Evolutionary conservation across 257 asterid genomes (phyloP), one percentile per base, ranked within the genome.

Genomic region (Avicennia marina): DNA sequence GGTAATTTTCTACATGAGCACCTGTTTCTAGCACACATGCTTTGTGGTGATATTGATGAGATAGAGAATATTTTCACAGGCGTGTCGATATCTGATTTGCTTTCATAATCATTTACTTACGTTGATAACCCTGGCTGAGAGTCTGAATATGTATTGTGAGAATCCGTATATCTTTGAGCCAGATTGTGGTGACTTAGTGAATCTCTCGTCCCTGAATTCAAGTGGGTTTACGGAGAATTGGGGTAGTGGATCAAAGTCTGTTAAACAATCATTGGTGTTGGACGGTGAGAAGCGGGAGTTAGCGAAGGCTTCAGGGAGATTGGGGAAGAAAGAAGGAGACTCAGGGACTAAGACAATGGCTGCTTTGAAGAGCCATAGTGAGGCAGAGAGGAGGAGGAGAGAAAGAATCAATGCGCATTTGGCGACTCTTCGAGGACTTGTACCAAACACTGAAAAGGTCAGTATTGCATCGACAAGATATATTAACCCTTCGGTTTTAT

Each of bases 361-460:
- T 9, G 95, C 95, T 38, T 73, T 86, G 75, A 89, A 82, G 80
- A 86, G 89, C 58, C 97, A 86, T 50, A 89, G 97, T 51, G 97
- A 89, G 70, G 89, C 97, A 18, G 97, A 89, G 75, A 78, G 79
- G 75, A 75, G 97, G 60, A 78, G 95, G 56, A 81, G 97, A 72
- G 94, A 89, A 58, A 74, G 89, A 75, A 86, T 89, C 72, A 89
- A 89, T 65, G 84, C 89, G 48, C 91, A 78, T 76, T 75, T 83
- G 15, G 67, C 41, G 6, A 82, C 83, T 19, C 95, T 89, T 47
- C 87, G 90, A 4, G 75, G 65, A 11, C 86, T 86, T 65, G 87
- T 86, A 27, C 91, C 94, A 2, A 71, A 73, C 47, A 67, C 68
- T 63, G 81, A 83, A 59, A 89, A 89, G 95, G 97, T 89, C 63